Base-by-base conservation (phyloP, 495 filamentous ascomycete genomes). In the Terfezia claveryi region DNA sequence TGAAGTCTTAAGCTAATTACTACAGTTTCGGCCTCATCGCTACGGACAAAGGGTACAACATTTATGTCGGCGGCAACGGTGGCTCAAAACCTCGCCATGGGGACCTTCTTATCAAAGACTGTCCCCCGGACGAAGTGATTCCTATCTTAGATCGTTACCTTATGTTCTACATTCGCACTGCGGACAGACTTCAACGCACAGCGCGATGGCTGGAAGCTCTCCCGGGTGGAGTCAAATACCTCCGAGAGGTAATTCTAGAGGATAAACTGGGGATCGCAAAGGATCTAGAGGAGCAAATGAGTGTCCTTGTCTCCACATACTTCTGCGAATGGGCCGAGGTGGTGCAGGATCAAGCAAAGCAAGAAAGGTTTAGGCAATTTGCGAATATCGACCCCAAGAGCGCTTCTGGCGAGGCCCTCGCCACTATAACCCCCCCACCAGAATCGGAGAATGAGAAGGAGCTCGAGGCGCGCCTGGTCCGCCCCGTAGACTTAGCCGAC, bases 321-420 rank as follows among this genome's bases (percentile, higher is more conserved):
- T 94, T 89, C 72, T 91, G 88, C 71, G 89, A 96, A 64, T 96
- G 89, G 89, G 87, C 84, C 14, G 85, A 89, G 62, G 85, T 83
- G 0, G 73, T 94, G 66, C 76, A 76, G 16, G 71, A 79, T 57
- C 83, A 84, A 0, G 72, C 76, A 37, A 73, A 80, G 8, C 74
- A 80, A 14, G 80, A 80, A 59, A 72, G 75, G 49, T 96, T 96
- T 74, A 68, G 74, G 36, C 89, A 94, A 67, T 96, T 96, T 58
- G 81, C 78, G 55, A 96, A 96, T 74, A 93, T 86, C 0, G 59
- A 20, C 41, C 68, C 50, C 4, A 46, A 46, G 41, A 20, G 14
- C 3, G 41, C 41, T 9, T 8, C 41, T 46, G 8, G 41, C 14
- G 41, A 14, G 17, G 14, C 4, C 4, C 41, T 9, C 17, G 8